Conservation (phyloP, 164 flowering plant species). For the Saururus chinensis region DNA sequence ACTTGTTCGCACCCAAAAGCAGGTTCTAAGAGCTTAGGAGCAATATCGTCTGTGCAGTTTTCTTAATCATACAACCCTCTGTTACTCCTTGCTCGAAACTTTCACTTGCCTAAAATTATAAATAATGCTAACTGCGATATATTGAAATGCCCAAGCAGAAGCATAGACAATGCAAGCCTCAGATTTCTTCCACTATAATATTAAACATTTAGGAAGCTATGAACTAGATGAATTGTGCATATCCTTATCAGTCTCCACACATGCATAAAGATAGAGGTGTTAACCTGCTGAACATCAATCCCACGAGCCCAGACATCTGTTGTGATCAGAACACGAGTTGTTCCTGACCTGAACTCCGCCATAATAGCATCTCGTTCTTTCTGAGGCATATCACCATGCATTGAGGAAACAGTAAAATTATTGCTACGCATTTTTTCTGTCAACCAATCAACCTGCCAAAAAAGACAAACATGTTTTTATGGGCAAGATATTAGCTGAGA, state of each 20-base stretch:
- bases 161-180: background rate
- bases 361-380: conserved; percentile 92
- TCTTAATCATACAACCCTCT: too few species aligned
- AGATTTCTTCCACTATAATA: too few species aligned
- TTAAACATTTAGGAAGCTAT: too few species aligned
- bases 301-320: conserved; percentile 99
- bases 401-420: conserved; percentile 59
- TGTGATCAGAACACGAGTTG: conserved; percentile 86
- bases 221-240: background rate
- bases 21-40: too few species aligned
- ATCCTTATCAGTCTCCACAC: too few species aligned
- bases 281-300: conserved; percentile 90
- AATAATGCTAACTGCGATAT: too few species aligned
- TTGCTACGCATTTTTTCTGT: conserved; percentile 16
- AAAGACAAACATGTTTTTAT: background rate
- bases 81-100: too few species aligned
- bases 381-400: conserved; percentile 99
- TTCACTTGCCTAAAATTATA: too few species aligned
- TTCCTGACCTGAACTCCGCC: conserved; percentile 64
- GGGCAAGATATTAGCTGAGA: too few species aligned
- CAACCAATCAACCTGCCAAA: conserved; percentile 18
- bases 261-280: conserved; percentile 13
- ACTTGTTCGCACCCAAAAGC: too few species aligned
- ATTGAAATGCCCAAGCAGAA: background rate
- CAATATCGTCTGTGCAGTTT: too few species aligned